Conservation (phyloP, 2,329 filamentous ascomycete genomes). For the Talaromyces funiculosus region DNA sequence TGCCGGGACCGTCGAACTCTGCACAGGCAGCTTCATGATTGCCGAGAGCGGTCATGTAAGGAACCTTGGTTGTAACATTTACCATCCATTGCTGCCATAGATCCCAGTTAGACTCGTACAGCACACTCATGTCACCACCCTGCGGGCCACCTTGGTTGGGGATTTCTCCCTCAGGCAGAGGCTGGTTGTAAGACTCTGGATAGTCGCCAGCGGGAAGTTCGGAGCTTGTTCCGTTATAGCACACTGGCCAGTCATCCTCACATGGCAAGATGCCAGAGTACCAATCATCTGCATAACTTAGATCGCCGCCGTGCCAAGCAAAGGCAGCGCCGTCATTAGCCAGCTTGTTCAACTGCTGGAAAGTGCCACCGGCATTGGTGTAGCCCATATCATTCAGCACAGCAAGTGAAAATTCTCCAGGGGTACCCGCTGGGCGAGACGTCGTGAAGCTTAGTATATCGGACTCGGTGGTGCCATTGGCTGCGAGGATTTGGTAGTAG, state of each 20-base stretch:
- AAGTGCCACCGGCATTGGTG: conserved; percentile 48
- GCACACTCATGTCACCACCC: conserved; percentile 45
- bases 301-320: conserved; percentile 50
- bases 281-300: conserved; percentile 50
- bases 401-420: conserved; percentile 40
- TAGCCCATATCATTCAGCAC: conserved; percentile 52
- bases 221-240: conserved; percentile 47
- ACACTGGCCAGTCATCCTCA: conserved; percentile 44
- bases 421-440: conserved; percentile 40
- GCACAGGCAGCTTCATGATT: conserved; percentile 49
- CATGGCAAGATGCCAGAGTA: conserved; percentile 49
- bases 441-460: conserved; percentile 45
- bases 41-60: conserved; percentile 48
- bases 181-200: conserved; percentile 39
- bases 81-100: conserved; percentile 49
- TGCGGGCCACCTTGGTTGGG: conserved; percentile 43
- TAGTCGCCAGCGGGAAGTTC: conserved; percentile 36
- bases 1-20: conserved; percentile 45
- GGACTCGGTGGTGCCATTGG: conserved; percentile 48
- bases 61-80: conserved; percentile 39
- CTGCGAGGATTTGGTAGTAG: conserved; percentile 47
- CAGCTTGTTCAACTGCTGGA: conserved; percentile 38
- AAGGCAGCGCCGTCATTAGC: conserved; percentile 43
- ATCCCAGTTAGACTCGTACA: conserved; percentile 51
- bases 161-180: conserved; percentile 42